phyloP scores from a whole-genome alignment of 192 early-diverging fungal species.

The Thamnidium elegans region DNA sequence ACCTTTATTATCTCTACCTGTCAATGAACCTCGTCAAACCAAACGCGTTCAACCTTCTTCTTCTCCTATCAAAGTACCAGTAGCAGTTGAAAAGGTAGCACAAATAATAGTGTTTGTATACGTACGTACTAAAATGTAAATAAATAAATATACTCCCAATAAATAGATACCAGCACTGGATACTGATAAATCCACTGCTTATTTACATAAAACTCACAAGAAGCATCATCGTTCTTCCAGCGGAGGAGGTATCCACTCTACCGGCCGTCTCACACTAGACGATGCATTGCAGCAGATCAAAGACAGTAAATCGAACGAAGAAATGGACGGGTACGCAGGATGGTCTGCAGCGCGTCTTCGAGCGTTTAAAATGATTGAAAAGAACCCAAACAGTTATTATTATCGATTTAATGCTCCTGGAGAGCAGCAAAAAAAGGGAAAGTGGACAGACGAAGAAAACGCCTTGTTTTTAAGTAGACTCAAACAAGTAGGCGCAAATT shows the following conservation, averaged over 20 bases:
- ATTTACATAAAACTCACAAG: too few relatives aligned
- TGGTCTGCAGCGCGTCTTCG: constrained; percentile 92
- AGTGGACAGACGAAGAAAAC: constrained; percentile 88
- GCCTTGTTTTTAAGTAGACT: constrained; percentile 78
- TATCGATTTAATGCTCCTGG: constrained; percentile 98
- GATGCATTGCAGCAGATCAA: constrained; percentile 85
- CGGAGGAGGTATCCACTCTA: constrained; percentile 44
- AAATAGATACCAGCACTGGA: too few relatives aligned
- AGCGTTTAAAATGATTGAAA: constrained; percentile 89
- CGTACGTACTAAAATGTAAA: too few relatives aligned
- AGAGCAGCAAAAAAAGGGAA: constrained; percentile 88
- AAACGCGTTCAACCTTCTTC: too few relatives aligned
- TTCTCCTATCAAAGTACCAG: too few relatives aligned
- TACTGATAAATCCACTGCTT: too few relatives aligned
- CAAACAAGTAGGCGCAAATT: constrained; percentile 83
- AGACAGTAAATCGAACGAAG: constrained; percentile 61
- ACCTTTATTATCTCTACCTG: too few relatives aligned
- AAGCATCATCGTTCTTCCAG: not conserved
- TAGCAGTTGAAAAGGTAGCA: not conserved
- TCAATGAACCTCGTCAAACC: too few relatives aligned
- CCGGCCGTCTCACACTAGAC: constrained; percentile 73
- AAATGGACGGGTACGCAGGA: constrained; percentile 85
- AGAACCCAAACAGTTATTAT: constrained; percentile 95
- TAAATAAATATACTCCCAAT: too few relatives aligned
- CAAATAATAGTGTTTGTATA: too few relatives aligned